Evolutionary conservation across 352 stramenopile genomes (phyloP).

Genomic region (Globisporangium canariense): DNA sequence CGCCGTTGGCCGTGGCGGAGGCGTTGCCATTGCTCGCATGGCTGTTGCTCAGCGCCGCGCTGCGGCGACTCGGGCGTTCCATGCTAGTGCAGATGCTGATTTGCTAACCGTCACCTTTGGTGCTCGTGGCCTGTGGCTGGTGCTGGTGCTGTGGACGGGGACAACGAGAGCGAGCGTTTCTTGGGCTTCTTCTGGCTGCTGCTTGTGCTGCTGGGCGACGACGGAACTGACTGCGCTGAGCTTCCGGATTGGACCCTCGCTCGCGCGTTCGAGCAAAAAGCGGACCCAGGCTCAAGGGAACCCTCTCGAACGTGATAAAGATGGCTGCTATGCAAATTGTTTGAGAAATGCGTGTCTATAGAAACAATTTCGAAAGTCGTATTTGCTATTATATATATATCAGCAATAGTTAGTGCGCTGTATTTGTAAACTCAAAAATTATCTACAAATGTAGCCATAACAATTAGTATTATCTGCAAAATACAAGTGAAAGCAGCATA

Average conservation of each 20-base stretch:
- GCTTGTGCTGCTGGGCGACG: background rate
- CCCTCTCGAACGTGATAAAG: conserved; percentile 3
- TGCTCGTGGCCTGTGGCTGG: background rate
- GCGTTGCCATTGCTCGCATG: conserved; percentile 15
- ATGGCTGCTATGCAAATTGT: background rate
- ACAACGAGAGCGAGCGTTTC: background rate
- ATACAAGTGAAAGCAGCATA: background rate
- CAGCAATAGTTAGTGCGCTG: background rate
- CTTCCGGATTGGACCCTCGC: conserved; percentile 8
- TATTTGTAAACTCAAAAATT: background rate
- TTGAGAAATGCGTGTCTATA: background rate
- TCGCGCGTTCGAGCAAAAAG: background rate
- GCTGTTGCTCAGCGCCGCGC: conserved; percentile 20
- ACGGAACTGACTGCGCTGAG: conserved; percentile 8
- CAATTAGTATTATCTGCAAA: background rate
- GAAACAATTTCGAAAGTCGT: background rate
- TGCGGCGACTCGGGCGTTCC: conserved; percentile 55
- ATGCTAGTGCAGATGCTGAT: conserved; percentile 17
- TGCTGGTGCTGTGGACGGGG: background rate
- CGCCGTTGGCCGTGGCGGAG: conserved; percentile 16
- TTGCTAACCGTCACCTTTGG: background rate
- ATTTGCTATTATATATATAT: background rate
- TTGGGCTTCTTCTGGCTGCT: background rate
- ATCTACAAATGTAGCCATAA: background rate
- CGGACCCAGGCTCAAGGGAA: background rate